Evolutionary conservation across 768 basidiomycete genomes (phyloP).

Genomic region (Strobilomyces echinocephalus): DNA sequence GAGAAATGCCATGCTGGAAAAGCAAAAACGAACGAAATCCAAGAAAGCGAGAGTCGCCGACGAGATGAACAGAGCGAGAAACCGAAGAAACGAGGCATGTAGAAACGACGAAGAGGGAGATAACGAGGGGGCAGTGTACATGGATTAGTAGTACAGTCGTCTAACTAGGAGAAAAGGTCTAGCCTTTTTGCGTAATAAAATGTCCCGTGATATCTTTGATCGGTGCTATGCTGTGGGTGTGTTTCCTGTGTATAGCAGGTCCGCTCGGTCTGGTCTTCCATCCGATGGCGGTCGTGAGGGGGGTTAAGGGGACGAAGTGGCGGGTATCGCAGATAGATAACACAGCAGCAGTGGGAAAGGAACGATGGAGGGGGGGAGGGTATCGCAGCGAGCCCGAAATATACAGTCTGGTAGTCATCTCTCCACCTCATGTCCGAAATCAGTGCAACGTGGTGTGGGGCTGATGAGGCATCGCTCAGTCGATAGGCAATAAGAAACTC

Average conservation of each 20-base stretch:
- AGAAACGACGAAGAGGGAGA: not conserved
- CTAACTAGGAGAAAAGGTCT: not conserved
- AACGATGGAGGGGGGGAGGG: not conserved
- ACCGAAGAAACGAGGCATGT: not conserved
- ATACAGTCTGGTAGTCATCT: not conserved
- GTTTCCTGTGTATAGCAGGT: constrained; percentile 5
- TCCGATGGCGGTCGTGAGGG: constrained; percentile 3
- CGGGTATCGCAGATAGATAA: constrained; percentile 12
- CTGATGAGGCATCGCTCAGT: constrained; percentile 18
- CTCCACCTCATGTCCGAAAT: not conserved
- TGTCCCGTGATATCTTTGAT: constrained; percentile 5
- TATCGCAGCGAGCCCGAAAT: constrained; percentile 14
- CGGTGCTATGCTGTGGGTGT: not conserved
- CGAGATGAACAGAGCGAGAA: not conserved
- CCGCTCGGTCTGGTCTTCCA: constrained; percentile 2
- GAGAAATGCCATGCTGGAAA: not conserved
- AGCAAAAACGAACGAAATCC: not conserved
- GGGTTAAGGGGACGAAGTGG: not conserved
- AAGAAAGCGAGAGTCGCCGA: not conserved
- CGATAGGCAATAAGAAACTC: constrained; percentile 69
- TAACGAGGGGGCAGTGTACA: constrained; percentile 1
- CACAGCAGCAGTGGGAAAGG: constrained; percentile 1
- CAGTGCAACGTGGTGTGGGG: not conserved
- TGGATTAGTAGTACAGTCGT: constrained; percentile 13
- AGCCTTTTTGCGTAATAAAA: constrained; percentile 6